phyloP scores from a whole-genome alignment of 2,329 filamentous ascomycete genomes.

The Polychaeton citri region DNA sequence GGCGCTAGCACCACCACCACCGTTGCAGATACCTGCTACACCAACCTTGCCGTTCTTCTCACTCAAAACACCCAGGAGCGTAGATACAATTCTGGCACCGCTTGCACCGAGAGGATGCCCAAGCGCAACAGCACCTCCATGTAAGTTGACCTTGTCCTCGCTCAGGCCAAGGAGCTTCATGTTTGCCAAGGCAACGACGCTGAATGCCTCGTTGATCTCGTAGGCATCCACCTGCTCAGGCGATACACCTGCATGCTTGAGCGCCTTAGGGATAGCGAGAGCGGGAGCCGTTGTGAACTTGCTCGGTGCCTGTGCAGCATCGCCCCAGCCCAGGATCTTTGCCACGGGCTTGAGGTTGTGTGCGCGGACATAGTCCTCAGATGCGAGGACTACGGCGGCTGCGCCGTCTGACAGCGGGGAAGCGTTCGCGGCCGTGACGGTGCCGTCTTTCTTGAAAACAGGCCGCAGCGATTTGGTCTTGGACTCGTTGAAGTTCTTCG shows the following conservation, averaged over 20 bases:
- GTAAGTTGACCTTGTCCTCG: conserved; percentile 84
- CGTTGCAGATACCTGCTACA: conserved; percentile 92
- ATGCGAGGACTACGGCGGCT: conserved; percentile 82
- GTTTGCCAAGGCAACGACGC: conserved; percentile 89
- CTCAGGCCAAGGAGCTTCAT: conserved; percentile 74
- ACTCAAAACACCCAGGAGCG: conserved; percentile 73
- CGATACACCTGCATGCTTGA: conserved; percentile 81
- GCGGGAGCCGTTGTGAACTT: conserved; percentile 94
- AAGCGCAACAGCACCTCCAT: conserved; percentile 88
- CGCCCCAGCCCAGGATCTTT: conserved; percentile 95
- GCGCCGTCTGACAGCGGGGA: conserved; percentile 93
- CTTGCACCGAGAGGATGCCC: conserved; percentile 91
- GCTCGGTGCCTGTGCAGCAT: conserved; percentile 79
- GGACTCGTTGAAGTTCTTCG: conserved; percentile 61
- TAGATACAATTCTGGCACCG: conserved; percentile 85
- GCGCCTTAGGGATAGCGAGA: conserved; percentile 89
- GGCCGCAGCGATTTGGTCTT: conserved; percentile 47
- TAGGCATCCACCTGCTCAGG: conserved; percentile 75
- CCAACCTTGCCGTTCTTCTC: conserved; percentile 91
- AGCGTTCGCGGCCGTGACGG: conserved; percentile 90
- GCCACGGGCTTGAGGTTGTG: conserved; percentile 82
- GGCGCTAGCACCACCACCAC: conserved; percentile 87
- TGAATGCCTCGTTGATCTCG: conserved; percentile 99
- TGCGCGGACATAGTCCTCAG: conserved; percentile 85
- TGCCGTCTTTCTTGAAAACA: conserved; percentile 71